Base-by-base conservation (phyloP, 352 stramenopile genomes). In the Bremia lactucae region DNA sequence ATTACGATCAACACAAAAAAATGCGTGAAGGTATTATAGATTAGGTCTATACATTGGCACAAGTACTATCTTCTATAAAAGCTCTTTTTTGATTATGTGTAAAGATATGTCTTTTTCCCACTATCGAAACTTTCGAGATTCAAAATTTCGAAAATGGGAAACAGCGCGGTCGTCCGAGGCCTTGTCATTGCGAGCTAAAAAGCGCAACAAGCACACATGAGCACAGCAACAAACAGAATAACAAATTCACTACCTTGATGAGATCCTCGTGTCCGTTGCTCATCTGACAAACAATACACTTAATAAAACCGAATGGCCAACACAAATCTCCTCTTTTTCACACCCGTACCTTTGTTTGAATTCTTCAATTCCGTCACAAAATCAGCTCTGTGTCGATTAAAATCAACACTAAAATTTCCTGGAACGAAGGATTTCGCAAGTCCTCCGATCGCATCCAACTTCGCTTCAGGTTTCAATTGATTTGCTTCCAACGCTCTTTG, bases 341-440 rank as follows among this genome's bases (percentile, higher is more conserved):
- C 1, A 6, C 13, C 19, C 20, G n/a, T 47, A 84, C 74, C 74
- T 67, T 68, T 72, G 33, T 59, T 64, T 43, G 84, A 34, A 19
- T 46, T 72, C 60, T 90, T 90, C 51, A 87, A 60, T 40, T 84
- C 67, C 1, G 61, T 55, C 15, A 87, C 63, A 44, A 68, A 84
- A 36, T 85, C 73, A 22, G 49, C 74, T 26, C 57, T 62, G 46
- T 90, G 78, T 25, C 72, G 68, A 45, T 85, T 85, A 24, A 86
- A 90, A 52, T 90, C 72, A 0, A 59, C 66, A 41, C 78, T 90
- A 22, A 83, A 84, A 52, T 90, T 90, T 11, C 64, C 49, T 2
- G 78, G 78, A 11, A 90, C 52, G 24, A 60, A 64, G 0, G 73
- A 84, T 40, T 55, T 84, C 4, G 64, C 41, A 16, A 76, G 45